Conservation (phyloP, 257 asterid species). For the Plantago ovata region DNA sequence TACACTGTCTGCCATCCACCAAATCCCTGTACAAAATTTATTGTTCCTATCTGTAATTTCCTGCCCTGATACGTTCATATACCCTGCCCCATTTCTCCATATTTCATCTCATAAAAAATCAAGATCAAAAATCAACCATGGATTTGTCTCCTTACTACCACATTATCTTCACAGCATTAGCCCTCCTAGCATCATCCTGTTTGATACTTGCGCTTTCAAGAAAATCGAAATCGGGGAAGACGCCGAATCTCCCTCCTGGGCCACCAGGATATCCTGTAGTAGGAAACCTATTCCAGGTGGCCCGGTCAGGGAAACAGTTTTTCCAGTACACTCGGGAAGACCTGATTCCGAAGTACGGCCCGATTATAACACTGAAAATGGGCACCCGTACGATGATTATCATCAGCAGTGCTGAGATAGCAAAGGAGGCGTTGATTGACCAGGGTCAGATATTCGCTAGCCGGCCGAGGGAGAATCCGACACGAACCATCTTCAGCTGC, state of each 20-base stretch:
- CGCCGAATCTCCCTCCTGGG: slow-evolving; percentile 74
- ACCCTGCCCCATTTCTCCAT: slow-evolving; percentile 3
- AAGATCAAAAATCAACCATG: slow-evolving; percentile 23
- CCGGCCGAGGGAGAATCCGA: slow-evolving; percentile 81
- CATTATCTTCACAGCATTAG: slow-evolving; percentile 53
- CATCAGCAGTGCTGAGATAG: slow-evolving; percentile 49
- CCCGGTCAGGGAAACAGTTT: slow-evolving; percentile 72
- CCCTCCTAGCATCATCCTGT: slow-evolving; percentile 39
- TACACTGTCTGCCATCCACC: no score
- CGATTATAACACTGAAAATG: slow-evolving; percentile 72
- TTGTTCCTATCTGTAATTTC: slow-evolving; percentile 41
- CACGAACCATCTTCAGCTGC: slow-evolving; percentile 77
- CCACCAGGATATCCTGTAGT: slow-evolving; percentile 88
- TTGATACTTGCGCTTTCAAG: slow-evolving; percentile 41
- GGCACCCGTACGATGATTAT: slow-evolving; percentile 83
- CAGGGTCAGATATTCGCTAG: slow-evolving; percentile 73
- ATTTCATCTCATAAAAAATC: neutral
- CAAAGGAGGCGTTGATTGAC: slow-evolving; percentile 56
- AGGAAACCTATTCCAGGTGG: slow-evolving; percentile 89
- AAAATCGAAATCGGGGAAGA: slow-evolving; percentile 44
- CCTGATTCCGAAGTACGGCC: slow-evolving; percentile 59
- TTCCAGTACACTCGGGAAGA: slow-evolving; percentile 63
- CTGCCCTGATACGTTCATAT: slow-evolving; percentile 26
- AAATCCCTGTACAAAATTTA: neutral
- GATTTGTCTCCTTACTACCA: slow-evolving; percentile 57